Conservation (phyloP, 2,329 filamentous ascomycete species). For the Dothideomycetes sp. region DNA sequence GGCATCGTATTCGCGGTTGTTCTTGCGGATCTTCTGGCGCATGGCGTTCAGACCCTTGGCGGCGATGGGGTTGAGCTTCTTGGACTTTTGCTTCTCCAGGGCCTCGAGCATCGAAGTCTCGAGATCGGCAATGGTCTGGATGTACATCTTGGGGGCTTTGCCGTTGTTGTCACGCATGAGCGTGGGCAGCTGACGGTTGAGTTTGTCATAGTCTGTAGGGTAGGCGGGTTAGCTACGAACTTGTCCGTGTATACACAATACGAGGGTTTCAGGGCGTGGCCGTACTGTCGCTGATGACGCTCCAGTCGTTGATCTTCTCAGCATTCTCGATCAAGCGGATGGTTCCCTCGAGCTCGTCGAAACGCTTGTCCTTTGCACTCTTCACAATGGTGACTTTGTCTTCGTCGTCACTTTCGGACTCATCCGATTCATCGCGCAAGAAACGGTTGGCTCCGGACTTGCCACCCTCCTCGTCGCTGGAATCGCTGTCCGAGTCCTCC, state of each 20-base stretch:
- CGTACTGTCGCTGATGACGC: constrained; percentile 52
- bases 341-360: constrained; percentile 84
- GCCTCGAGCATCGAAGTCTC: constrained; percentile 93
- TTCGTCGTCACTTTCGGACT: constrained; percentile 74
- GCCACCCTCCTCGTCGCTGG: constrained; percentile 47
- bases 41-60: constrained; percentile 91
- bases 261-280: neutral
- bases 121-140: constrained; percentile 85
- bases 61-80: constrained; percentile 98
- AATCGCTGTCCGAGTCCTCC: constrained; percentile 26
- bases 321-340: constrained; percentile 92
- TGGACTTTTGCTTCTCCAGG: constrained; percentile 88
- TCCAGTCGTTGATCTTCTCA: constrained; percentile 96
- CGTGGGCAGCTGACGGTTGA: constrained; percentile 42
- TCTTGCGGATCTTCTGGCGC: constrained; percentile 98
- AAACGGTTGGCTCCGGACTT: constrained; percentile 71
- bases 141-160: constrained; percentile 80
- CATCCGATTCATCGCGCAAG: constrained; percentile 66
- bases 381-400: constrained; percentile 81
- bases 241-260: neutral
- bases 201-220: constrained; percentile 50
- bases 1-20: constrained; percentile 85
- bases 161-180: constrained; percentile 51
- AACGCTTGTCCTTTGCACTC: constrained; percentile 95
- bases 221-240: neutral